Conservation (phyloP, 345 rosid species). For the Stellera chamaejasme region DNA sequence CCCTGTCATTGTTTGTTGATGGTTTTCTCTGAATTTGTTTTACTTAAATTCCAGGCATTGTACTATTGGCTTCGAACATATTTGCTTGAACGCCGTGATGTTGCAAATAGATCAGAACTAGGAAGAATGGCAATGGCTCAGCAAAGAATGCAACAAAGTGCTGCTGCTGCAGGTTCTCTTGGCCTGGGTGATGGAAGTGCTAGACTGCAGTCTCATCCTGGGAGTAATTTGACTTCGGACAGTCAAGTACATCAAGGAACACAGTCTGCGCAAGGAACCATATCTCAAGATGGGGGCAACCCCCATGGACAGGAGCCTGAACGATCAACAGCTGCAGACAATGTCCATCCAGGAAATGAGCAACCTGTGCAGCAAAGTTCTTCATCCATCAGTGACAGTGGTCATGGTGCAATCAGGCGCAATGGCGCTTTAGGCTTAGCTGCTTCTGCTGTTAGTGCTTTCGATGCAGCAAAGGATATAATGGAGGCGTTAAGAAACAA, state of each 20-base stretch:
- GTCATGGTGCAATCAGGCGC: conserved; percentile 59
- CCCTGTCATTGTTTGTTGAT: conserved; percentile 9
- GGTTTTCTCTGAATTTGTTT: not conserved
- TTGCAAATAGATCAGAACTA: conserved; percentile 78
- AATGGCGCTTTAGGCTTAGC: conserved; percentile 53
- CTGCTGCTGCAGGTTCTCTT: conserved; percentile 38
- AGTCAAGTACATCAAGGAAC: conserved; percentile 60
- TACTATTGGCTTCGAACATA: conserved; percentile 99
- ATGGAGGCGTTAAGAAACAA: conserved; percentile 97
- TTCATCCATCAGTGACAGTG: conserved; percentile 43
- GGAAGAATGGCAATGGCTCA: conserved; percentile 82
- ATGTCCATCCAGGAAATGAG: conserved; percentile 53
- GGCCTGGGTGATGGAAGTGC: conserved; percentile 43
- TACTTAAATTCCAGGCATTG: conserved; percentile 49
- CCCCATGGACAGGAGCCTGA: conserved; percentile 89
- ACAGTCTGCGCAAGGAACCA: conserved; percentile 48
- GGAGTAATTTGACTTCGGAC: conserved; percentile 41
- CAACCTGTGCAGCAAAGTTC: conserved; percentile 72
- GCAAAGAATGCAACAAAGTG: conserved; percentile 89
- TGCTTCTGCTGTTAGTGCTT: conserved; percentile 85
- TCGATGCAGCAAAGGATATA: conserved; percentile 97
- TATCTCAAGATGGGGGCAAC: conserved; percentile 70
- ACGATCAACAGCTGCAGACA: conserved; percentile 46
- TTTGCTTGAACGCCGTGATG: conserved; percentile 98
- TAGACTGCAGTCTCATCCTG: conserved; percentile 47